Conservation (phyloP, 1,139 yeast species). For the Yamadazyma epiphylla region DNA sequence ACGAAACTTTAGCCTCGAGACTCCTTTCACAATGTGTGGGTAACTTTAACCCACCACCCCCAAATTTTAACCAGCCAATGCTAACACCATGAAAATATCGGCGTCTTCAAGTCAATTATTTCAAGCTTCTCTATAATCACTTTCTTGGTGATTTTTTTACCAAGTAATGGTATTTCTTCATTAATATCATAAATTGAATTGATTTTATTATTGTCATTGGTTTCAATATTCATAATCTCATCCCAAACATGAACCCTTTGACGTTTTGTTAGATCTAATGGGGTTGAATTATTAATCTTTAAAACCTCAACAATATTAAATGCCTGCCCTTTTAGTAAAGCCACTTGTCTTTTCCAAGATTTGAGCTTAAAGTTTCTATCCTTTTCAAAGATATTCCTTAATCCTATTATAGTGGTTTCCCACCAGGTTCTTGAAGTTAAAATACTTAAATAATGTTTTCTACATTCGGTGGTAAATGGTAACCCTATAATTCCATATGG, state of each 20-base stretch:
- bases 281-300: constrained; percentile 57
- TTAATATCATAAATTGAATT: constrained; percentile 1
- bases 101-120: constrained; percentile 53
- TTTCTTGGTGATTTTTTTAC: constrained; percentile 3
- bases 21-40: too few species aligned
- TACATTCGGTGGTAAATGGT: constrained; percentile 57
- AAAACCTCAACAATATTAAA: constrained; percentile 69
- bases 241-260: constrained; percentile 59
- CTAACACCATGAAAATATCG: constrained; percentile 75
- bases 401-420: constrained; percentile 52
- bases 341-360: constrained; percentile 67
- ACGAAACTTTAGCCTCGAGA: too few species aligned
- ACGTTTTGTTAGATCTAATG: constrained; percentile 61
- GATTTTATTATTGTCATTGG: constrained; percentile 11
- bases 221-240: constrained; percentile 59
- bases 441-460: constrained; percentile 56
- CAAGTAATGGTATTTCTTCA: constrained; percentile 8
- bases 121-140: constrained; percentile 54
- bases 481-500: constrained; percentile 64
- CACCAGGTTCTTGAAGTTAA: constrained; percentile 68
- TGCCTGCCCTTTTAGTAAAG: constrained; percentile 76
- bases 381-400: constrained; percentile 47
- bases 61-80: constrained; percentile 36
- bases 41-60: too few species aligned
- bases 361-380: constrained; percentile 64